A percentile compares a stretch with the other conserved stretches of the same genome.
Conservation (phyloP, 1,139 yeast species). For the Kurtzmaniella natalensis region DNA sequence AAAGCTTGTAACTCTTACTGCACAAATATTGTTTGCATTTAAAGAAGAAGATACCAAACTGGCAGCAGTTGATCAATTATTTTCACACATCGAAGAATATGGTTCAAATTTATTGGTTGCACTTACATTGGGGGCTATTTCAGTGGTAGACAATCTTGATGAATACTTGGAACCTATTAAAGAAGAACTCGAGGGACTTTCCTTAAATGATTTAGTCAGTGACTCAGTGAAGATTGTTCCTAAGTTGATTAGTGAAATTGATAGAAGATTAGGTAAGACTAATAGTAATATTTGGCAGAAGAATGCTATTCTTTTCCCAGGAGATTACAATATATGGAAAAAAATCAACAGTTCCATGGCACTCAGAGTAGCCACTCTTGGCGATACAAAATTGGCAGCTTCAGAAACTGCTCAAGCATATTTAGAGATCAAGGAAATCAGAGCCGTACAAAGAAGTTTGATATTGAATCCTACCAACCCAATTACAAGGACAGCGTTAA, state of each 20-base stretch:
- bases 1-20: constrained; percentile 66
- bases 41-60: constrained; percentile 70
- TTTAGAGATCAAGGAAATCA: constrained; percentile 38
- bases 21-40: constrained; percentile 76
- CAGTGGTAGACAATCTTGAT: constrained; percentile 56
- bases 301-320: constrained; percentile 71
- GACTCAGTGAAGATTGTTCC: constrained; percentile 60
- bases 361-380: constrained; percentile 41
- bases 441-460: constrained; percentile 57
- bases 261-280: constrained; percentile 22
- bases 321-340: constrained; percentile 65
- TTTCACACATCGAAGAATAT: constrained; percentile 54
- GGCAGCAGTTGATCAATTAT: constrained; percentile 73
- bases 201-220: constrained; percentile 41
- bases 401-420: constrained; percentile 50
- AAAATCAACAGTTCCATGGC: constrained; percentile 49
- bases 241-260: constrained; percentile 51
- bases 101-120: constrained; percentile 67
- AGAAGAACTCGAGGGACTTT: constrained; percentile 57
- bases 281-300: constrained; percentile 53
- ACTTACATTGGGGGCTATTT: constrained; percentile 75
- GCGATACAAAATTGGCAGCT: constrained; percentile 50
- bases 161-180: constrained; percentile 62
- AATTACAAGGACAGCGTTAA: constrained; percentile 7
- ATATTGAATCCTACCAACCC: constrained; percentile 25